A percentile compares a stretch with the other conserved stretches of the same genome.
Evolutionary conservation across 2,329 filamentous ascomycete species (phyloP).

Genomic region (Phaeophleospora eucalypticola): DNA sequence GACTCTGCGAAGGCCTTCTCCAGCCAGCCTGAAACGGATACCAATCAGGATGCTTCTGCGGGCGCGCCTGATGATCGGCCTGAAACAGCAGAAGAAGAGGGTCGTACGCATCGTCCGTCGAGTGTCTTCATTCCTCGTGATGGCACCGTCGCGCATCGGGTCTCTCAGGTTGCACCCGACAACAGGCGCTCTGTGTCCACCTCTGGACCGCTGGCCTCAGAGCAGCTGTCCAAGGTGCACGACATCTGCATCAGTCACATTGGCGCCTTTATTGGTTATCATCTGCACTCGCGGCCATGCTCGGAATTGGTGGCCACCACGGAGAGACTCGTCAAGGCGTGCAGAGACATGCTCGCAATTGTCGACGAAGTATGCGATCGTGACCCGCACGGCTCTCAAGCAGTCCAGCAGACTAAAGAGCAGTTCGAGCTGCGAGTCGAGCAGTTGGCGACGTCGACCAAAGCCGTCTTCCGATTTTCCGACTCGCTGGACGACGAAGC

Average conservation of each 20-base stretch:
- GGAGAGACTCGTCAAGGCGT: constrained; percentile 76
- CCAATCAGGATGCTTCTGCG: constrained; percentile 2
- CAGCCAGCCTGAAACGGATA: constrained; percentile 1
- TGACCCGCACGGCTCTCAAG: constrained; percentile 63
- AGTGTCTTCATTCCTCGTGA: constrained; percentile 18
- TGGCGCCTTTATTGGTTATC: constrained; percentile 88
- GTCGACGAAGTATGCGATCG: constrained; percentile 79
- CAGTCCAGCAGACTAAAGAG: constrained; percentile 64
- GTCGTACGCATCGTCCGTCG: constrained; percentile 7
- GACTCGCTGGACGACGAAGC: constrained; percentile 68
- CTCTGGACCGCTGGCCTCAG: constrained; percentile 74
- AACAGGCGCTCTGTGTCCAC: constrained; percentile 24
- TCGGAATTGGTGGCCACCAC: constrained; percentile 78
- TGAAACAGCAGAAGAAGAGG: constrained; percentile 2
- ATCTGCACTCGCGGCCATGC: constrained; percentile 87
- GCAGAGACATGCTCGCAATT: constrained; percentile 71
- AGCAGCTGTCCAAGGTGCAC: constrained; percentile 73
- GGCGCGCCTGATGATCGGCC: constrained; percentile 5
- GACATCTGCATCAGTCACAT: constrained; percentile 87
- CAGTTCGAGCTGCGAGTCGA: constrained; percentile 76
- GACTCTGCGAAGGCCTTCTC: constrained; percentile 22
- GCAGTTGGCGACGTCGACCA: constrained; percentile 74
- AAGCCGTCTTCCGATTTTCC: constrained; percentile 68
- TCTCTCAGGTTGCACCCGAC: constrained; percentile 27
- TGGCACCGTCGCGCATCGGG: constrained; percentile 26